phyloP scores from a whole-genome alignment of 305 asterid genomes.

The Solanum aculeatissimum region DNA sequence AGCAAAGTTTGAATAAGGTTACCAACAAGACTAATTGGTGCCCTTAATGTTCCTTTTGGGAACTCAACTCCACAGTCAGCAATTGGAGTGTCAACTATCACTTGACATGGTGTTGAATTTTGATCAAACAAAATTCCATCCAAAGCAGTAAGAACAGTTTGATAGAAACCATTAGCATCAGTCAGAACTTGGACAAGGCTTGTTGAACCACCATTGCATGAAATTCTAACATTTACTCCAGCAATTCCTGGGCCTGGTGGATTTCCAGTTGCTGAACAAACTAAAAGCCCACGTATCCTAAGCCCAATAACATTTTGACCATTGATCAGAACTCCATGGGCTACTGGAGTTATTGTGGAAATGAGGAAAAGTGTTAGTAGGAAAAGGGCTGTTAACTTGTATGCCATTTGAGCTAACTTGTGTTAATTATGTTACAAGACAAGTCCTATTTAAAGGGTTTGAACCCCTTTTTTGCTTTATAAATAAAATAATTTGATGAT shows the following conservation, averaged over 20 bases:
- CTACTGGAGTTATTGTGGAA: not conserved
- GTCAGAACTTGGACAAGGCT: not conserved
- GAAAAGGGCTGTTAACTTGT: not conserved
- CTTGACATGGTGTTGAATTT: not conserved
- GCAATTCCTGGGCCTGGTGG: not conserved
- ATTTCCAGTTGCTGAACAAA: conserved; percentile 2
- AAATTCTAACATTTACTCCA: not conserved
- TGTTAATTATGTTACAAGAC: not conserved
- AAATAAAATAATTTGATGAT: not conserved
- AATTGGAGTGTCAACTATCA: not conserved
- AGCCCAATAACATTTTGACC: not conserved
- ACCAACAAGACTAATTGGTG: not conserved
- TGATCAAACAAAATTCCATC: not conserved
- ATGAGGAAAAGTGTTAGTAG: not conserved
- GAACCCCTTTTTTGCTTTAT: not conserved
- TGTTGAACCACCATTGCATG: conserved; percentile 1
- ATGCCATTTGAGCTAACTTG: not conserved
- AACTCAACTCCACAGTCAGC: not conserved
- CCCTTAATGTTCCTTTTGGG: not conserved
- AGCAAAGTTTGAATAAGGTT: not conserved
- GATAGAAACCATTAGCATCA: not conserved
- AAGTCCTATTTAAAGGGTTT: not conserved
- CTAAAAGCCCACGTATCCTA: not conserved
- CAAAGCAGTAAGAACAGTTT: not conserved
- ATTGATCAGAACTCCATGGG: not conserved